Conservation (phyloP, 768 basidiomycete genomes). For the Boletus rubropictus region DNA sequence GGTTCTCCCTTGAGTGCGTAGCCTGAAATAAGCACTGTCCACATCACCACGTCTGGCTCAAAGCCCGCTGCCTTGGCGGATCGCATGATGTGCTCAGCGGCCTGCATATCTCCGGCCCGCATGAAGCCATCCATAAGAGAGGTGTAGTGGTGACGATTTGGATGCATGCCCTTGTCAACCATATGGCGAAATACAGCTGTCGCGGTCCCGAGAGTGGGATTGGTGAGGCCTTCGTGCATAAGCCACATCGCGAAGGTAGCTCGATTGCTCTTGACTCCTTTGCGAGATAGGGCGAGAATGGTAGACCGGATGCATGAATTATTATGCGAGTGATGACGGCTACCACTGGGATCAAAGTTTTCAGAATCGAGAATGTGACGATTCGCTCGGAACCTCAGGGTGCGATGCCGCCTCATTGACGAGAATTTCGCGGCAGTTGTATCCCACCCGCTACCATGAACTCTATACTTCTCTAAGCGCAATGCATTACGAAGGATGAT, state of each 20-base stretch:
- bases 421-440: slow-evolving; percentile 37
- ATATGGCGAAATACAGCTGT: slow-evolving; percentile 52
- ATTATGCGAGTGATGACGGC: slow-evolving; percentile 31
- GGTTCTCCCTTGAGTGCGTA: slow-evolving; percentile 58
- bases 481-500: slow-evolving; percentile 48
- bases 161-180: slow-evolving; percentile 62
- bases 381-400: slow-evolving; percentile 6
- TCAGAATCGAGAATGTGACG: slow-evolving; percentile 20
- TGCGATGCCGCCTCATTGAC: slow-evolving; percentile 17
- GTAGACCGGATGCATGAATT: slow-evolving; percentile 36
- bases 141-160: slow-evolving; percentile 66
- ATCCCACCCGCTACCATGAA: slow-evolving; percentile 45
- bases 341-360: slow-evolving; percentile 46
- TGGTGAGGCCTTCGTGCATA: slow-evolving; percentile 51
- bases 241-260: slow-evolving; percentile 59
- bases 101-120: slow-evolving; percentile 50
- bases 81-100: slow-evolving; percentile 52
- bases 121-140: slow-evolving; percentile 75
- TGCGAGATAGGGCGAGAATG: slow-evolving; percentile 41
- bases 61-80: slow-evolving; percentile 46
- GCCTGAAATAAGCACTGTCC: slow-evolving; percentile 72
- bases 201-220: slow-evolving; percentile 47
- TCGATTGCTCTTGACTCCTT: slow-evolving; percentile 49
- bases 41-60: slow-evolving; percentile 59
- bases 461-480: slow-evolving; percentile 45